phyloP scores from a whole-genome alignment of 2,329 filamentous ascomycete genomes.

The Aspergillus novofumigatus region DNA sequence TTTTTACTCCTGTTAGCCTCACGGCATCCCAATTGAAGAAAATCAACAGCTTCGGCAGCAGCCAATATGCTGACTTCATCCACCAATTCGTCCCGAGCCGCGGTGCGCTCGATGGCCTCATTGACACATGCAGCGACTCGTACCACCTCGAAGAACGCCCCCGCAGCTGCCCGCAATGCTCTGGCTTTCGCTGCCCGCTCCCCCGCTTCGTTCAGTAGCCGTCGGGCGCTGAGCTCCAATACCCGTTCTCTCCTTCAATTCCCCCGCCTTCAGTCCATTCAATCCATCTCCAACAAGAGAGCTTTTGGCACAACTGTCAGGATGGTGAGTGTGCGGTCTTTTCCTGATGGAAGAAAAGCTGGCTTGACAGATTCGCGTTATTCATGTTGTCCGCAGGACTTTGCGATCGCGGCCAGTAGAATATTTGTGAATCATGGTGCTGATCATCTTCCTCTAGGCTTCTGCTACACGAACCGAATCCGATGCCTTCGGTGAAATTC shows the following conservation, averaged over 20 bases:
- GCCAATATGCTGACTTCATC: conserved; percentile 31
- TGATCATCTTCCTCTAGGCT: conserved; percentile 23
- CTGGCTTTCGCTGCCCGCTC: conserved; percentile 26
- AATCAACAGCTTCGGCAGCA: conserved; percentile 10
- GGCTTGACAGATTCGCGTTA: background rate
- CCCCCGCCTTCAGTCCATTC: conserved; percentile 34
- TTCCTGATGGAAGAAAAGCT: conserved; percentile 5
- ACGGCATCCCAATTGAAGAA: background rate
- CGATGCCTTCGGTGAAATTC: conserved; percentile 96
- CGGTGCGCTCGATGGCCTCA: conserved; percentile 35
- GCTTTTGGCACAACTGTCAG: conserved; percentile 35
- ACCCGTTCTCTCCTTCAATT: conserved; percentile 28
- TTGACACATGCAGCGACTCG: conserved; percentile 31
- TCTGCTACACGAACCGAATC: conserved; percentile 71
- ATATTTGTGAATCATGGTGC: background rate
- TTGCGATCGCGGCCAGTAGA: background rate
- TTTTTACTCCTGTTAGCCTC: background rate
- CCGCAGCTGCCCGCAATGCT: conserved; percentile 30
- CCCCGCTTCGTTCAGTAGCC: conserved; percentile 24
- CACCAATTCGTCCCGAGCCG: conserved; percentile 30
- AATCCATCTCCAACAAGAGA: conserved; percentile 28
- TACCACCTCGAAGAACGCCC: conserved; percentile 26
- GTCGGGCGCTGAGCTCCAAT: conserved; percentile 29
- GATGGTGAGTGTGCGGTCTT: conserved; percentile 29
- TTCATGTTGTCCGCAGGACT: background rate